Conservation (phyloP, 352 stramenopile species). For the Phytophthora pluvialis region DNA sequence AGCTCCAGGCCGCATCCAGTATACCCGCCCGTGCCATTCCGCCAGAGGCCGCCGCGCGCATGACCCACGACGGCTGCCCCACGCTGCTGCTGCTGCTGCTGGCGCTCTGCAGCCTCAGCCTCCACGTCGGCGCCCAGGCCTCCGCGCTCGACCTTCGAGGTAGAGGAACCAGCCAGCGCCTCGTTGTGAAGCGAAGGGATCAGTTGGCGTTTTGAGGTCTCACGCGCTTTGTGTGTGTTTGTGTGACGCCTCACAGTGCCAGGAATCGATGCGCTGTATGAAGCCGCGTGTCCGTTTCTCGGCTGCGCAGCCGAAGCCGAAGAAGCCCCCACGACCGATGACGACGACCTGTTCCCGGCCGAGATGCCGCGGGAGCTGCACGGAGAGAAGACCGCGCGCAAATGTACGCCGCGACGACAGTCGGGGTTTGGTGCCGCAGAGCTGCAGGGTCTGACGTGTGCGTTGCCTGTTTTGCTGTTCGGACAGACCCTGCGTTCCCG, state of each 20-base stretch:
- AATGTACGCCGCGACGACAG: slow-evolving; percentile 27
- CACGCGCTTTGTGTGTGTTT: slow-evolving; percentile 1
- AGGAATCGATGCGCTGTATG: slow-evolving; percentile 17
- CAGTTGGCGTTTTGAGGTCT: slow-evolving; percentile 9
- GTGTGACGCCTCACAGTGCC: slow-evolving; percentile 2
- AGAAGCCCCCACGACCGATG: slow-evolving; percentile 1
- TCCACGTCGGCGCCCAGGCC: slow-evolving; percentile 17
- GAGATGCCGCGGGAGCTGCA: slow-evolving; percentile 37
- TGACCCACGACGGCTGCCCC: slow-evolving; percentile 8
- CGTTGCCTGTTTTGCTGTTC: background rate
- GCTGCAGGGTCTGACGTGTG: slow-evolving; percentile 1
- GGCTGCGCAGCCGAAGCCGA: slow-evolving; percentile 8
- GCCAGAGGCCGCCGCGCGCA: slow-evolving; percentile 2
- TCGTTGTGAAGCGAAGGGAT: slow-evolving; percentile 17
- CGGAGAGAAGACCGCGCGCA: slow-evolving; percentile 29
- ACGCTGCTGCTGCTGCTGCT: slow-evolving; percentile 18
- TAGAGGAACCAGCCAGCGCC: slow-evolving; percentile 9
- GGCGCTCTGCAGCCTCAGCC: slow-evolving; percentile 18
- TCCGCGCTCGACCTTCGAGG: slow-evolving; percentile 27
- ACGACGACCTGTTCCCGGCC: slow-evolving; percentile 30
- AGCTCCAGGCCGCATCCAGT: slow-evolving; percentile 2
- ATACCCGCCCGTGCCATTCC: slow-evolving; percentile 6
- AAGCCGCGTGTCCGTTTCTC: slow-evolving; percentile 20
- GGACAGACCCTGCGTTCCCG: slow-evolving; percentile 49
- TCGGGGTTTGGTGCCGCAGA: background rate